Base-by-base conservation (phyloP, 2,329 filamentous ascomycete species). In the Lachnellula arida region DNA sequence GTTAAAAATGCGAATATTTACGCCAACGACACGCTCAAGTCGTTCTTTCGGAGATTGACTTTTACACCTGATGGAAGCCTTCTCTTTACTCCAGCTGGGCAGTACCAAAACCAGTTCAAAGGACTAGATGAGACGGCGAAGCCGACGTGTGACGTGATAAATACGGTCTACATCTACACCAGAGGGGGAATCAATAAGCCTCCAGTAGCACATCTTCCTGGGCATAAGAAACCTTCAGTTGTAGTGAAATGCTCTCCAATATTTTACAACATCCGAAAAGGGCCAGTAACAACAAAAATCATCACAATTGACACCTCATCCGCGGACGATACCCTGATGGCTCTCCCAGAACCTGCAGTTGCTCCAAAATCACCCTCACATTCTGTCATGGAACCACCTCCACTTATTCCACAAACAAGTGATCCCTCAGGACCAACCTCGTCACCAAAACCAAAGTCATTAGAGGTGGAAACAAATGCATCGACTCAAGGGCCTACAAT, bases 141-240 rank as follows among this genome's bases (percentile, higher is more conserved):
- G 71, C 80, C 84, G 0, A 81, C 81, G 0, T 93, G 94, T 64
- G 93, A 99, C 63, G 81, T 97, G 51, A 91, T 89, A 65, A 99
- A 99, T 69, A 99, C 94, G 0, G 95, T 99, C 22, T 99, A 99
- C 73, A 94, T 99, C 53, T 99, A 99, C 72, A 97, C 93, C 0
- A 81, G 94, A 65, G 94, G 92, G 32, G 94, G 94, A 23, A 91
- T 99, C 68, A 97, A 97, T 75, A 97, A 95, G 71, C 91, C 94
- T 1, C 94, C 94, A 2, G 88, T 97, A 55, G 91, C 93, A 6
- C 94, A 97, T 73, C 80, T 99, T 6, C 94, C 94, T 0, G 94
- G 94, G 1, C 93, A 97, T 73, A 99, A 97, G 78, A 99, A 99
- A 72, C 94, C 94, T 0, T 97, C 94, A 0, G 90, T 99, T 11